A percentile compares a stretch with the other conserved stretches of the same genome.
Evolutionary conservation across 257 asterid genomes (phyloP).

Genomic region (Nyctanthes arbortristis): DNA sequence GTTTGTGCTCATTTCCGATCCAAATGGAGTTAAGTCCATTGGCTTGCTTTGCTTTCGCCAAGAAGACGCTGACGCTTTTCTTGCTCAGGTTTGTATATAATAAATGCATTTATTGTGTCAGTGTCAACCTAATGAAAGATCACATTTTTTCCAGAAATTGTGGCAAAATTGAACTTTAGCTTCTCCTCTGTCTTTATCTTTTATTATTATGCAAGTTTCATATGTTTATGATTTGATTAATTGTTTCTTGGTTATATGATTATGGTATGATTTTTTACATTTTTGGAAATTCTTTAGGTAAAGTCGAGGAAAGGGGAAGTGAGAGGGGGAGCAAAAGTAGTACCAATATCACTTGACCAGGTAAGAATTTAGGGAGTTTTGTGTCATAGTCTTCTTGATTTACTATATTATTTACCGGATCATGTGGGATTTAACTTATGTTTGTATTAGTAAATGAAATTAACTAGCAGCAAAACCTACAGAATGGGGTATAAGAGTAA

Average conservation of each 20-base stretch:
- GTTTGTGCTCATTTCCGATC: slow-evolving; percentile 83
- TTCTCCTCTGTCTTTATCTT: background rate
- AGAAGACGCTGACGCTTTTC: slow-evolving; percentile 92
- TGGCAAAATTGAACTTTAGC: background rate
- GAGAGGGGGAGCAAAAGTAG: slow-evolving; percentile 87
- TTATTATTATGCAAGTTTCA: background rate
- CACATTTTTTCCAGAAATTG: background rate
- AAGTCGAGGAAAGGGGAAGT: slow-evolving; percentile 64
- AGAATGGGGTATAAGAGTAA: background rate
- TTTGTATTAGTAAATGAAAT: background rate
- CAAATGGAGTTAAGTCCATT: slow-evolving; percentile 72
- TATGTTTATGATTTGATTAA: background rate
- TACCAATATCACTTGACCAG: slow-evolving; percentile 94
- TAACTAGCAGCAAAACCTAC: background rate
- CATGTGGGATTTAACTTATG: background rate
- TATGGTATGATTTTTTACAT: background rate
- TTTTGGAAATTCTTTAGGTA: slow-evolving; percentile 44
- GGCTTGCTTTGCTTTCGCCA: slow-evolving; percentile 91
- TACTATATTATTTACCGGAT: background rate
- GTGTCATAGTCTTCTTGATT: background rate
- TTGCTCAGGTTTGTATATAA: slow-evolving; percentile 67
- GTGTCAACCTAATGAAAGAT: background rate
- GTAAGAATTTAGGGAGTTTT: slow-evolving; percentile 25
- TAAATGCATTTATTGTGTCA: background rate
- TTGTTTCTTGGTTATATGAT: background rate